Percentiles rank a stretch among this genome's conserved stretches.
These are phyloP conservation scores for Fusarium sp. DNA, from an alignment of 2,329 filamentous ascomycete genomes.

Conservation along the genomic window DNA sequence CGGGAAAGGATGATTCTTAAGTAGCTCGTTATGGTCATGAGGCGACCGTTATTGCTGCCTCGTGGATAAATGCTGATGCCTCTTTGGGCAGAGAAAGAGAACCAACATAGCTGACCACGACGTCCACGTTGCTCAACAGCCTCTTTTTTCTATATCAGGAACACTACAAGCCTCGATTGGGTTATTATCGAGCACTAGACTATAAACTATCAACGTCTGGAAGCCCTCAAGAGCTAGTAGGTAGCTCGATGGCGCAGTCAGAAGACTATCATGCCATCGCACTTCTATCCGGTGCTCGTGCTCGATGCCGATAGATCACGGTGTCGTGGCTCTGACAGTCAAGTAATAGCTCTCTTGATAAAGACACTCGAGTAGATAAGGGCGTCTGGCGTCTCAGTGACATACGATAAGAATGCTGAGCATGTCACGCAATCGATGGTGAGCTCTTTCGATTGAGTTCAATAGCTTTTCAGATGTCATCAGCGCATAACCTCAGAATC, in stretches of 20 bases:
- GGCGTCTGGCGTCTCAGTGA: background rate
- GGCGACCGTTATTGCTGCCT: background rate
- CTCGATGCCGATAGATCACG: background rate
- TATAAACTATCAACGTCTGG: background rate
- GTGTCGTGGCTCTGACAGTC: background rate
- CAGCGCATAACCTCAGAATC: background rate
- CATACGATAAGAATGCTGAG: background rate
- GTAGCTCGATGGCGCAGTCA: background rate
- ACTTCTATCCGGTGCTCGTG: background rate
- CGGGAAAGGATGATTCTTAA: background rate
- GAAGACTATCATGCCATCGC: background rate
- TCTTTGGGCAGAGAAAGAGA: background rate
- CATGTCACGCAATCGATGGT: background rate
- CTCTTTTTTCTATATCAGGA: background rate
- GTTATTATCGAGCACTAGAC: background rate
- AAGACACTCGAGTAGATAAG: background rate
- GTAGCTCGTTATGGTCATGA: background rate
- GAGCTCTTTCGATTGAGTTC: slow-evolving; percentile 1
- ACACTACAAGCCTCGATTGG: background rate
- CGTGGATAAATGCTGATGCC: background rate
- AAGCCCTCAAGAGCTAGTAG: background rate
- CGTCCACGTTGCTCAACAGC: background rate
- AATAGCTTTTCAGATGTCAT: background rate
- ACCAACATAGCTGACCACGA: background rate
- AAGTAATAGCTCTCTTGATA: background rate